Percentiles rank a stretch among this genome's conserved stretches.
Conservation (phyloP, 345 rosid species). For the Sisymbrium altissimum region DNA sequence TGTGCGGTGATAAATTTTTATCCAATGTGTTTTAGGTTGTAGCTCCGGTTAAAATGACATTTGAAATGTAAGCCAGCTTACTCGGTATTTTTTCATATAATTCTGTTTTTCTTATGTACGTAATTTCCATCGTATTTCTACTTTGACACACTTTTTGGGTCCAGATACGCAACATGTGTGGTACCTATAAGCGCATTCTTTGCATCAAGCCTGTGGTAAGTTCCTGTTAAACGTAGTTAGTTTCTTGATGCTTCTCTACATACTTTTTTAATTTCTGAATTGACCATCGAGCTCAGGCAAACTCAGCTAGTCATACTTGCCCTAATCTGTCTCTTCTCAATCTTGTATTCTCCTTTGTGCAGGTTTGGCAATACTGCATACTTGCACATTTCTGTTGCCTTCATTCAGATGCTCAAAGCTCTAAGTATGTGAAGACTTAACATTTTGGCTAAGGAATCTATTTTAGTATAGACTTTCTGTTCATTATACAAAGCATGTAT, state of each 20-base stretch:
- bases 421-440: slow-evolving; percentile 57
- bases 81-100: background rate
- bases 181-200: slow-evolving; percentile 94
- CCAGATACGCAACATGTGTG: slow-evolving; percentile 91
- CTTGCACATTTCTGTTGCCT: slow-evolving; percentile 90
- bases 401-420: slow-evolving; percentile 99
- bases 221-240: background rate
- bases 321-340: background rate
- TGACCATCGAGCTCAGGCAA: background rate
- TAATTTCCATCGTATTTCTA: background rate
- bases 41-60: slow-evolving; percentile 91
- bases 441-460: slow-evolving; percentile 9
- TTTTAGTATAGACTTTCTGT: background rate
- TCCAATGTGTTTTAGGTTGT: slow-evolving; percentile 60
- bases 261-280: background rate
- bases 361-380: slow-evolving; percentile 99
- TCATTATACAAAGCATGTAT: slow-evolving; percentile 12
- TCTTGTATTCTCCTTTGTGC: slow-evolving; percentile 30
- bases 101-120: background rate
- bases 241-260: background rate
- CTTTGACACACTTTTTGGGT: slow-evolving; percentile 7
- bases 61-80: slow-evolving; percentile 68
- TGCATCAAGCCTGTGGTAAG: slow-evolving; percentile 98
- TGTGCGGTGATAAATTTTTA: background rate
- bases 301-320: background rate